A percentile compares a stretch with the other conserved stretches of the same genome.
Evolutionary conservation across 441 rosid genomes (phyloP).

Genomic region (Kokia cookei): DNA sequence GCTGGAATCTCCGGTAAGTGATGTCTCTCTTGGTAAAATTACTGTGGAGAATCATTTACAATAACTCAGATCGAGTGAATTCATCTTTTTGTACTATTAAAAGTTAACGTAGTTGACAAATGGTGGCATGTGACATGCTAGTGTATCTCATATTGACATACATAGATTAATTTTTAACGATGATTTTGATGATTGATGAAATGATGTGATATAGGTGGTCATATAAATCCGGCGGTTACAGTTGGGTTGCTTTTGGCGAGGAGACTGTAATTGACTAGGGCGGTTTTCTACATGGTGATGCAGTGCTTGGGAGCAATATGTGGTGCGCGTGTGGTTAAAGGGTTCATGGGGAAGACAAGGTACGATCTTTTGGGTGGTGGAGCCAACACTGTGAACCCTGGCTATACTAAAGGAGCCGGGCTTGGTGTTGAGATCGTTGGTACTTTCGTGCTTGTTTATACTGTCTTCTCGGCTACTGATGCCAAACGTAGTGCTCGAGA

Average conservation of each 20-base stretch:
- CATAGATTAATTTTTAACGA: no score
- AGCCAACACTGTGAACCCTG: not conserved
- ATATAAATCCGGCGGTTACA: slow-evolving; percentile 78
- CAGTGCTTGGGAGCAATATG: slow-evolving; percentile 85
- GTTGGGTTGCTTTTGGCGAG: slow-evolving; percentile 70
- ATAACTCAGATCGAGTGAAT: no score
- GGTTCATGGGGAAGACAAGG: slow-evolving; percentile 34
- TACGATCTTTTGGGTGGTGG: slow-evolving; percentile 13
- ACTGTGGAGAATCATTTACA: no score
- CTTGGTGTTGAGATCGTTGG: not conserved
- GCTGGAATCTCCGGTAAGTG: slow-evolving; percentile 77
- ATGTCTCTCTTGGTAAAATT: not conserved
- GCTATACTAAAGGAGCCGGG: not conserved
- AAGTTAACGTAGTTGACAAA: no score
- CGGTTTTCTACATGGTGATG: slow-evolving; percentile 68
- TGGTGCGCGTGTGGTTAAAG: slow-evolving; percentile 84
- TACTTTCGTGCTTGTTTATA: slow-evolving; percentile 60
- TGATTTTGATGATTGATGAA: not conserved
- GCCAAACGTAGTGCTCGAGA: slow-evolving; percentile 91
- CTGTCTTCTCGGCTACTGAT: slow-evolving; percentile 93
- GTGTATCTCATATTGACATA: not conserved
- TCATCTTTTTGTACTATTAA: no score
- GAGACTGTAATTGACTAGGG: slow-evolving; percentile 66
- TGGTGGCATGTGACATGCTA: no score
- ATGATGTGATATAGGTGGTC: slow-evolving; percentile 44